A percentile compares a stretch with the other conserved stretches of the same genome.
Conservation (phyloP, 495 filamentous ascomycete genomes). For the Aspergillus campestris region DNA sequence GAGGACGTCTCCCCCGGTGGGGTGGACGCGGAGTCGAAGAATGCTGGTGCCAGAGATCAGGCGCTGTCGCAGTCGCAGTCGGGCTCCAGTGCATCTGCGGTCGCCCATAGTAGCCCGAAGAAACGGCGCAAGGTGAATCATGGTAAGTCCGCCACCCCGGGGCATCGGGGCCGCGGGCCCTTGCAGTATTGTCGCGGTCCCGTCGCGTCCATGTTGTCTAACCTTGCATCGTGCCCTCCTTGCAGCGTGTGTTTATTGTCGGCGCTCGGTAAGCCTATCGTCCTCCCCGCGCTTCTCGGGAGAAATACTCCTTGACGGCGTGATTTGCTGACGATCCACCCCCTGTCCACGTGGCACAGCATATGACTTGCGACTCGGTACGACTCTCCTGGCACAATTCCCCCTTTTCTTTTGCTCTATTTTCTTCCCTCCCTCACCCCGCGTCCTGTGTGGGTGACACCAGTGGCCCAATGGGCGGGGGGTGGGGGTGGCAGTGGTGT, state of each 20-base stretch:
- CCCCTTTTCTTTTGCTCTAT: too few relatives aligned
- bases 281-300: not conserved
- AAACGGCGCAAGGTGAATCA: conserved; percentile 99
- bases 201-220: conserved; percentile 24
- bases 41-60: not conserved
- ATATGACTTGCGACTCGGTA: conserved; percentile 99
- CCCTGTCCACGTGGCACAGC: conserved; percentile 51
- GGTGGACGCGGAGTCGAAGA: conserved; percentile 25
- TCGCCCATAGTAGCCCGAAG: conserved; percentile 58
- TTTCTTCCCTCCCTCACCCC: too few relatives aligned
- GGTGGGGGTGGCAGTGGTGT: too few relatives aligned
- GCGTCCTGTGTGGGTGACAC: too few relatives aligned
- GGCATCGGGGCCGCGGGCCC: conserved; percentile 21
- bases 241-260: conserved; percentile 97
- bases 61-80: conserved; percentile 14
- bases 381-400: conserved; percentile 40
- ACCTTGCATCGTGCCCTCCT: conserved; percentile 10
- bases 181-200: conserved; percentile 20
- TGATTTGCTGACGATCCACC: conserved; percentile 27
- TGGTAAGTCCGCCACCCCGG: conserved; percentile 52
- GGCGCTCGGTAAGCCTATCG: conserved; percentile 79
- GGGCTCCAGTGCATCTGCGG: conserved; percentile 23
- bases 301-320: conserved; percentile 1
- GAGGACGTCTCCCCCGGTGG: conserved; percentile 9
- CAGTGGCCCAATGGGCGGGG: too few relatives aligned